Conservation (phyloP, 129 eudicot genomes). For the Calendula officinalis region DNA sequence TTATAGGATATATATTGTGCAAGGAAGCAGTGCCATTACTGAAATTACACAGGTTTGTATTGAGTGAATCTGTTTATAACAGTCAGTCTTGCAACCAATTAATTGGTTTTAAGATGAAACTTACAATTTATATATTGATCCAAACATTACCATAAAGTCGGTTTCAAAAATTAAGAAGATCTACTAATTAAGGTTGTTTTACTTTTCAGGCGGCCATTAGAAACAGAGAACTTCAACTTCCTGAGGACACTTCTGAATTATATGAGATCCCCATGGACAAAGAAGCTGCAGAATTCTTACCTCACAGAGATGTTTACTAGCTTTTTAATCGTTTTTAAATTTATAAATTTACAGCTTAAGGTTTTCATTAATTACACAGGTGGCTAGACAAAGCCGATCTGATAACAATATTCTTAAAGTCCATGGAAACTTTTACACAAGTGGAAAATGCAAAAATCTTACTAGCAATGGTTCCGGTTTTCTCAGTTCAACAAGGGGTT, state of each 20-base stretch:
- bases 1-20: constrained; percentile 53
- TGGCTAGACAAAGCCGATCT: constrained; percentile 68
- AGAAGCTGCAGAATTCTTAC: constrained; percentile 65
- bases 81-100: not conserved
- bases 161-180: too few species aligned
- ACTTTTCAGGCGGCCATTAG: constrained; percentile 56
- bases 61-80: too few species aligned
- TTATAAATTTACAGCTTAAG: not conserved
- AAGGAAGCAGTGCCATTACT: constrained; percentile 53
- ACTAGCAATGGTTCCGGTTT: constrained; percentile 59
- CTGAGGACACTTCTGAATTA: constrained; percentile 42
- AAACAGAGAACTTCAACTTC: constrained; percentile 60
- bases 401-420: constrained; percentile 19
- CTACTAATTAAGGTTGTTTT: not conserved
- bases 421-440: constrained; percentile 90
- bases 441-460: constrained; percentile 80
- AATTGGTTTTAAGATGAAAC: too few species aligned
- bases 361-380: constrained; percentile 32
- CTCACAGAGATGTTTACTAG: constrained; percentile 52
- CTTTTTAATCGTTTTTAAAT: not conserved
- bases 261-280: constrained; percentile 53
- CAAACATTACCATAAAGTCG: not conserved
- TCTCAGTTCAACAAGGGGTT: constrained; percentile 60
- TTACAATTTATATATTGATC: too few species aligned
- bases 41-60: constrained; percentile 61